Base-by-base conservation (phyloP, 2,329 filamentous ascomycete species). In the Colletotrichum chrysophilum region DNA sequence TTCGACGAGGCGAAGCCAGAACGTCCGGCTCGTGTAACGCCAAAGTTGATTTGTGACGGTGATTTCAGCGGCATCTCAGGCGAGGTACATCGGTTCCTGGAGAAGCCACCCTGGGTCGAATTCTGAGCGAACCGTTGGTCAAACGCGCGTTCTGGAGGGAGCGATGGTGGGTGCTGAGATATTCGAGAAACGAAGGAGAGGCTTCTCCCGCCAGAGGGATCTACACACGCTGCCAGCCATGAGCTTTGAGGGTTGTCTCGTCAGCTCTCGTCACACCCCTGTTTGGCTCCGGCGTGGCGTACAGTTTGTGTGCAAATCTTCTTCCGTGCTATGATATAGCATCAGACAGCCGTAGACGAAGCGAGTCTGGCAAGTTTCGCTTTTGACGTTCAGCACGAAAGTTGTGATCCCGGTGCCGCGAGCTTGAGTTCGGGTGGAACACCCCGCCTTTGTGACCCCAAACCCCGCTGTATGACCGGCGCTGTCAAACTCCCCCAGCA, bases 381-480 rank as follows among this genome's bases (percentile, higher is more conserved):
- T 48, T 1, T 21, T 1, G 43, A 48, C 10, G 43, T 21, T 24
- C 16, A 21, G 21, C 21, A 21, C 24, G 5, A 61, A 34, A 26
- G 36, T 62, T 55, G 8, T 14, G 58, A 38, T 9, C 14, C 48
- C 30, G 28, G 43, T 3, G 30, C 21, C 14, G 36, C 21, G 14
- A 38, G 38, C 52, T 18, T 21, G n/a, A 34, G 61, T 43, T 30
- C 18, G 43, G 60, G 26, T 34, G 68, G 36, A 43, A 55, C 61
- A 66, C 61, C 68, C 68, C 72, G 72, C 68, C 68, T 66, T 72
- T 12, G 68, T 55, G 48, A 14, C 30, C 24, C 61, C 18, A 26
- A 56, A 71, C 68, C 72, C 72, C 62, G 72, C 68, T 30, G 68
- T 43, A 34, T n/a, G 14, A 70, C 43, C 58, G 56, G 14, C 65